Percentiles rank a stretch among this genome's conserved stretches.
Evolutionary conservation across 2,329 filamentous ascomycete genomes (phyloP).

Genomic region (Aureobasidium leucospermi): DNA sequence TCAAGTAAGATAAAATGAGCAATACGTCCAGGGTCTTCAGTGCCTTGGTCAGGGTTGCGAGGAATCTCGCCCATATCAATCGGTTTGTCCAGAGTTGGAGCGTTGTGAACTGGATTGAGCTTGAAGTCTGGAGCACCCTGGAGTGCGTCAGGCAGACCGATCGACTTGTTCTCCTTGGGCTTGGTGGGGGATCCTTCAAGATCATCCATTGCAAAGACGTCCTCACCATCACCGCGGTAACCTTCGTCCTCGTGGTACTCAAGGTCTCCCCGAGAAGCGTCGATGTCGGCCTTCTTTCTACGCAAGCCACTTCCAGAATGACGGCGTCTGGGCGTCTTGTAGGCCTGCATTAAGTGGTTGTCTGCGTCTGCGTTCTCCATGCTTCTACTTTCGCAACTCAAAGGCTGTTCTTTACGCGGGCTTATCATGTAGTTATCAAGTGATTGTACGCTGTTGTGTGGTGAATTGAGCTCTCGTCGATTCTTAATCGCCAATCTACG

Average conservation of each 20-base stretch:
- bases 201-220: constrained; percentile 62
- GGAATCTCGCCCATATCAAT: constrained; percentile 25
- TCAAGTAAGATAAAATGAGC: constrained; percentile 92
- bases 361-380: constrained; percentile 12
- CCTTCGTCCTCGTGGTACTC: constrained; percentile 88
- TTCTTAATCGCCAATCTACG: constrained; percentile 37
- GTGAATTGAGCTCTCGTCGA: constrained; percentile 8
- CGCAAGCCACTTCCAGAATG: constrained; percentile 83
- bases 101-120: not conserved
- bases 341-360: not conserved
- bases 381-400: constrained; percentile 5
- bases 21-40: constrained; percentile 51
- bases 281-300: constrained; percentile 62
- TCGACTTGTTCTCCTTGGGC: constrained; percentile 8
- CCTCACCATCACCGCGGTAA: constrained; percentile 70
- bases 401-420: not conserved
- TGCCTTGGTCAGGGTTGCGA: constrained; percentile 40
- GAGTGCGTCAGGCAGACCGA: not conserved
- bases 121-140: not conserved
- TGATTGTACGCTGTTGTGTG: constrained; percentile 6
- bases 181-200: constrained; percentile 17
- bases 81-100: constrained; percentile 20
- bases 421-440: constrained; percentile 3
- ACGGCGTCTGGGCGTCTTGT: constrained; percentile 48
- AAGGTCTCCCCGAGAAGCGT: constrained; percentile 61